Base-by-base conservation (phyloP, 345 rosid species). In the Angophora floribunda region DNA sequence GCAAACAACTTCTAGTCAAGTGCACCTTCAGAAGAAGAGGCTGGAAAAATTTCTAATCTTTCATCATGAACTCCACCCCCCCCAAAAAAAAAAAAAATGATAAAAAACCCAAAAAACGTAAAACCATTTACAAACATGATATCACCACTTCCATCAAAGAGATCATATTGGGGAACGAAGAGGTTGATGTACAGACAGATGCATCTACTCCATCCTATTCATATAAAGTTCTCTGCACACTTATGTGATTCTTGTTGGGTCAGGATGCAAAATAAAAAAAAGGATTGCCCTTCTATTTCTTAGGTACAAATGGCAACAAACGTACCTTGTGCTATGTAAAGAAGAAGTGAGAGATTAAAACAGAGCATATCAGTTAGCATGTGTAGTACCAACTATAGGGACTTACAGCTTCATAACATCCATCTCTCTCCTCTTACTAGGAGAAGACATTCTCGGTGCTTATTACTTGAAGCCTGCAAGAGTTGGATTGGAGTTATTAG, bases 391-490 rank as follows among this genome's bases (percentile, higher is more conserved):
- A 15, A n/a, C 86, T 26, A 85, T 36, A 55, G 59, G 87, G 89
- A 91, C 93, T 93, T 90, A 93, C 95, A 94, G 80, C 89, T 94
- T 94, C 95, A 94, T 93, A 85, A 94, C 93, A 90, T 94, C 95
- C 92, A 94, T 94, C 86, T 93, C 94, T 89, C 94, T 93, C 87
- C 95, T 92, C 93, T 94, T 94, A 93, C 94, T 93, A 87, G 94
- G 94, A 89, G 95, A 94, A 84, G 94, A 90, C 95, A 94, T 92
- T 67, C 53, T 86, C 86, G 45, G 85, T 49, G 88, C 85, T 59
- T 61, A 55, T 49, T 50, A 84, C 80, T 50, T 50, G 44, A 86
- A 88, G 52, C 70, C 90, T 89, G 90, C 87, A 86, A 65, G 36
- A 85, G 61, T 52, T 51, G 82, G 82, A 75, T 26, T 75, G 82